Evolutionary conservation across 176 grass and related monocot genomes (phyloP).

Genomic region (Oryza longistaminata): DNA sequence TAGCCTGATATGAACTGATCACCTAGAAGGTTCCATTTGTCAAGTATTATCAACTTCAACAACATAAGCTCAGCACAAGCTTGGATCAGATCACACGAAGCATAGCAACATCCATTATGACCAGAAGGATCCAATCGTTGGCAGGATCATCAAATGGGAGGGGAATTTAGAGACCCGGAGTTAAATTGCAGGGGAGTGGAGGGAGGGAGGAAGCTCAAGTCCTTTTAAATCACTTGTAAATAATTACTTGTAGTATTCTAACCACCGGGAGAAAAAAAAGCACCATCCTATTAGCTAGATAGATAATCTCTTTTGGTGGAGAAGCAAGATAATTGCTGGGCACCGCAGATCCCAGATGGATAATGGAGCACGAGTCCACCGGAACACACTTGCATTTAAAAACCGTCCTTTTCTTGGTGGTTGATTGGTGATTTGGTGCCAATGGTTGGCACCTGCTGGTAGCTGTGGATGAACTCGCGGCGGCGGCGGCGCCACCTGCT

Average conservation of each 20-base stretch:
- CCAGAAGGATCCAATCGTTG: background rate
- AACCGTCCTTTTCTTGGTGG: background rate
- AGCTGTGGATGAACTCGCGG: too few species aligned
- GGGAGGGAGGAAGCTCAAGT: too few species aligned
- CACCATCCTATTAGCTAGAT: background rate
- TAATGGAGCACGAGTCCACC: background rate
- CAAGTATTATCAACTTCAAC: background rate
- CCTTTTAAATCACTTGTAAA: too few species aligned
- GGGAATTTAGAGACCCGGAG: background rate
- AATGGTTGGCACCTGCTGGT: too few species aligned
- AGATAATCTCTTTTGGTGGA: too few species aligned
- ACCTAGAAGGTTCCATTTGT: background rate
- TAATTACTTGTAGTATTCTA: too few species aligned
- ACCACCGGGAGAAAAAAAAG: too few species aligned
- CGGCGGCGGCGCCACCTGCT: too few species aligned
- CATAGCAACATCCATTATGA: background rate
- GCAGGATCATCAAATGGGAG: slow-evolving; percentile 6
- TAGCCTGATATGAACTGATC: background rate
- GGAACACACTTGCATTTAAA: background rate
- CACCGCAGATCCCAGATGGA: too few species aligned
- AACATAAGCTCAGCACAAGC: background rate
- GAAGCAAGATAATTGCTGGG: too few species aligned
- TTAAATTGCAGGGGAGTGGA: background rate
- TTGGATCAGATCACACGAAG: background rate
- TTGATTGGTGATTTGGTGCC: too few species aligned